A percentile compares a stretch with the other conserved stretches of the same genome.
Conservation (phyloP, 805 yeast genomes). For the Millerozyma miso region DNA sequence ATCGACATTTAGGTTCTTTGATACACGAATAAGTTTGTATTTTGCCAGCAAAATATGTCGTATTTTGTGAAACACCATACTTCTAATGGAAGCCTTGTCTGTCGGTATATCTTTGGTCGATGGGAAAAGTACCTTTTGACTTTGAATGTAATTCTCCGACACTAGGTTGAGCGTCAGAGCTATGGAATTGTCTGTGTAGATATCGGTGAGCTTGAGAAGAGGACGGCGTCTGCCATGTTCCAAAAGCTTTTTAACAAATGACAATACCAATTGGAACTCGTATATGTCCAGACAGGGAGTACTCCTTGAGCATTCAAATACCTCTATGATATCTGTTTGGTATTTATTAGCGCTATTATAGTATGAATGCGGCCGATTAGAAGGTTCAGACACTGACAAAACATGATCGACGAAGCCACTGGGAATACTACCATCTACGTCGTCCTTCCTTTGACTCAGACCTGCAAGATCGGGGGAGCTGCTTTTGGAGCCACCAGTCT, state of each 20-base stretch:
- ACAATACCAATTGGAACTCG: constrained; percentile 19
- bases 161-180: constrained; percentile 14
- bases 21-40: constrained; percentile 19
- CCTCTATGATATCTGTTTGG: background rate
- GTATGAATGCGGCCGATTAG: background rate
- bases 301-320: background rate
- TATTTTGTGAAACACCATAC: constrained; percentile 20
- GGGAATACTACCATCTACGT: background rate
- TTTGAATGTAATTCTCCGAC: constrained; percentile 7
- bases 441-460: background rate
- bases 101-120: background rate
- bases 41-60: constrained; percentile 22
- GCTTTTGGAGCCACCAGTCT: background rate
- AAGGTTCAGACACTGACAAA: background rate
- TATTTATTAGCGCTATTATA: too few relatives aligned
- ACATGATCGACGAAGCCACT: background rate
- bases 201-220: constrained; percentile 14
- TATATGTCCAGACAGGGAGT: background rate
- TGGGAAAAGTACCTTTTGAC: background rate
- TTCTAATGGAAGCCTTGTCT: constrained; percentile 1
- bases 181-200: constrained; percentile 17
- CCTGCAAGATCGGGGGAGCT: background rate
- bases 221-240: constrained; percentile 7
- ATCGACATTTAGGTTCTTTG: constrained; percentile 20
- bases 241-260: constrained; percentile 19